Base-by-base conservation (phyloP, 2,329 filamentous ascomycete genomes). In the Trichophaea hybrida region DNA sequence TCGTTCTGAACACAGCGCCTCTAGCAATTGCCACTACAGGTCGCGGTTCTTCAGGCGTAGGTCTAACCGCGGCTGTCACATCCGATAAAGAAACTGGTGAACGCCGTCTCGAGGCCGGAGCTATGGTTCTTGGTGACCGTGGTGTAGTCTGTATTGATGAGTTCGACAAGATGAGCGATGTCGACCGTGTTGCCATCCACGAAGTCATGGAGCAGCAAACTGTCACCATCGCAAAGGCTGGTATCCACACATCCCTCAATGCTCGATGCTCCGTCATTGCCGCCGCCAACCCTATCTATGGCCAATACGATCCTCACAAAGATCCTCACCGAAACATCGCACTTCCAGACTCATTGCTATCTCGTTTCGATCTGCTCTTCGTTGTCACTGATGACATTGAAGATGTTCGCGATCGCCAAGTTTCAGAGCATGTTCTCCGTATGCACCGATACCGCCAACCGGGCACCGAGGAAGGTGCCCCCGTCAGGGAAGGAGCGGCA, bases 151-250 rank as follows among this genome's bases (percentile, higher is more conserved):
- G 93, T 75, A 98, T 98, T 66, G 93, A 98, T 71, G 93, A 98
- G 70, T 98, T 98, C 68, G 93, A 98, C 76, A 98, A 98, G 74
- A 98, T 98, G 93, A 96, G 89, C 59, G 93, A 98, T 71, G 85
- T 97, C 60, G 93, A 98, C 73, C 83, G 93, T 71, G 93, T 98
- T 3, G 93, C 93, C 51, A 98, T 98, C 68, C 93, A 98, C 80
- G 93, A 98, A 86, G 93, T 98, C 66, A 98, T 98, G 93, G 93
- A 98, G 74, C 93, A 98, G 75, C 93, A 98, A 74, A 98, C 93
- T 0, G 93, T 98, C 62, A 98, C 93, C 12, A 98, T 98, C 69
- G 93, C 93, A 56, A 98, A 98, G 75, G 93, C 93, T 1, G 93
- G 93, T 65, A 98, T 98, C 61, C 93, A 98, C 73, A 98, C 93